Evolutionary conservation across 495 filamentous ascomycete species (phyloP), one percentile per base, ranked within the genome.

Genomic region (Podospora conica): DNA sequence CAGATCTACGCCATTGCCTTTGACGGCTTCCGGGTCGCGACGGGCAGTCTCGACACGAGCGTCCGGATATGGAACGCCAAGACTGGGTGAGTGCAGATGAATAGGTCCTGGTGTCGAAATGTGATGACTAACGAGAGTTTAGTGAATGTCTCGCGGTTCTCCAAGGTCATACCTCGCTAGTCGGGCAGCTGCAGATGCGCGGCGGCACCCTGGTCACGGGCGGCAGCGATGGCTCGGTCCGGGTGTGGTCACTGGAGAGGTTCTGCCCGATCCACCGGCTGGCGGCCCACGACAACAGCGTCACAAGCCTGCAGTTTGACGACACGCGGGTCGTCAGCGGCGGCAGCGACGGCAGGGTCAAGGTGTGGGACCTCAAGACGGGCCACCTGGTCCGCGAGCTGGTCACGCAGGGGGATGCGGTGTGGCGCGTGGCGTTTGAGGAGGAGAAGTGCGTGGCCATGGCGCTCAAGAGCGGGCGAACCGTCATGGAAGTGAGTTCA

Each of bases 1-100:
- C 95, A 98, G 71, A 98, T 98, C 63, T 98, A 98, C 72, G 96
- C 95, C 11, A 96, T 98, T 72, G 94, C 95, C 0, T 98, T 97
- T 75, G 95, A 98, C 74, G 95, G 95, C 21, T 84, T 85, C 58
- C 84, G 92, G 61, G 94, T 98, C 58, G 94, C 94, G n/a, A 98
- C 95, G 1, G 95, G 95, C 25, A 97, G 93, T 75, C 81, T 98
- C 66, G 95, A 98, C 76, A 98, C 95, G 1, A 97, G 92, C 73
- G 96, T 98, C 27, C 83, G 95, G 68, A 93, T 98, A 68, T 98
- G 95, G 95, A 92, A 98, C 80, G 93, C 94, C 25, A 83, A 85
- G 23, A 91, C 91, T 71, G 96, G 94, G 90, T 91, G 82, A 78
- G 86, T 77, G 67, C 56, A 56, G 8, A 24, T 22, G 24, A 15